Evolutionary conservation across 768 basidiomycete genomes (phyloP).

Genomic region (Pleurotus cornucopiae): DNA sequence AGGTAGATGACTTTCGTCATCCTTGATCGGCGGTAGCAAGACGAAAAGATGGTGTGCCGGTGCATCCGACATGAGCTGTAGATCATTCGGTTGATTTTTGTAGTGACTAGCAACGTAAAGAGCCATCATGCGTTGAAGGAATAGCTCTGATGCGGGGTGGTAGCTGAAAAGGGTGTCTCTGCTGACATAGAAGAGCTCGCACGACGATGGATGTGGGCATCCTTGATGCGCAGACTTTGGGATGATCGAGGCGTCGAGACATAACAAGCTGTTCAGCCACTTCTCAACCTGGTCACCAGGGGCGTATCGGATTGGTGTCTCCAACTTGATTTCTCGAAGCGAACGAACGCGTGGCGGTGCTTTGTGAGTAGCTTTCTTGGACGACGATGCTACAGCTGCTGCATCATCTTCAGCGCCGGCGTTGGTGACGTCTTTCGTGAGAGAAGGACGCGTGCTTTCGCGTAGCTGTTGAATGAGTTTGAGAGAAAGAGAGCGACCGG

Average conservation of each 20-base stretch:
- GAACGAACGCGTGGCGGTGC: constrained; percentile 66
- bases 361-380: constrained; percentile 53
- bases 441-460: constrained; percentile 79
- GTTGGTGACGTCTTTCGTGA: constrained; percentile 54
- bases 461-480: constrained; percentile 97
- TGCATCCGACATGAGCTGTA: constrained; percentile 96
- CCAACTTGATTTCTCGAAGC: constrained; percentile 90
- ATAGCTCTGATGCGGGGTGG: constrained; percentile 95
- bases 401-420: constrained; percentile 38
- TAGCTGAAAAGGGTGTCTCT: constrained; percentile 96
- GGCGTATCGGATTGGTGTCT: constrained; percentile 92
- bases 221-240: constrained; percentile 51
- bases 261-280: constrained; percentile 89
- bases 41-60: constrained; percentile 98
- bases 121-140: constrained; percentile 98
- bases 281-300: constrained; percentile 85
- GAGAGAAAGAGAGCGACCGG: constrained; percentile 95
- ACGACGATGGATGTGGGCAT: constrained; percentile 91
- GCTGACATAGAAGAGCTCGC: constrained; percentile 94
- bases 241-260: constrained; percentile 77
- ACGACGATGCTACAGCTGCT: constrained; percentile 29
- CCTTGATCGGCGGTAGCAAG: constrained; percentile 85
- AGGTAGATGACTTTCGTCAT: constrained; percentile 86
- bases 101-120: constrained; percentile 97
- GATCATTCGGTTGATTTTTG: constrained; percentile 98